Conservation (phyloP, 495 filamentous ascomycete species). For the Penicillium atrosanguineum region DNA sequence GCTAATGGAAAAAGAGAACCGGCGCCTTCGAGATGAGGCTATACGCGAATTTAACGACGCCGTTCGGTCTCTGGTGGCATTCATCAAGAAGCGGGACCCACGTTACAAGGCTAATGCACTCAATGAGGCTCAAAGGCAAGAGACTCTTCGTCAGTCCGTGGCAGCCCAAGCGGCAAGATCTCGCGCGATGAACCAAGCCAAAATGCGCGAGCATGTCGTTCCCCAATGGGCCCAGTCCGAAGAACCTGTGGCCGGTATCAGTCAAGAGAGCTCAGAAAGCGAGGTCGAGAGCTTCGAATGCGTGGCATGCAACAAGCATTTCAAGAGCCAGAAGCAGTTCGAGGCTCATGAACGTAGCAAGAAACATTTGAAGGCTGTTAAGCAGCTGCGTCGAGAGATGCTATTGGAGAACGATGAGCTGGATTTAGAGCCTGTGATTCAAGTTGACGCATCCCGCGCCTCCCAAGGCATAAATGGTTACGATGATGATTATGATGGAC, state of each 20-base stretch:
- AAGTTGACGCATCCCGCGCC: background rate
- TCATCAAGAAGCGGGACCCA: conserved; percentile 91
- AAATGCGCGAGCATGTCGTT: conserved; percentile 59
- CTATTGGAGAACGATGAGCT: conserved; percentile 62
- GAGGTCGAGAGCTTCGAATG: conserved; percentile 73
- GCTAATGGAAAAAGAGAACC: conserved; percentile 95
- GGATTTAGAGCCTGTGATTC: conserved; percentile 15
- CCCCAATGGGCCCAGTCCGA: conserved; percentile 75
- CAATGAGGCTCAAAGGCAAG: conserved; percentile 77
- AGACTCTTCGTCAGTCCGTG: conserved; percentile 71
- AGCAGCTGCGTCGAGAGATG: conserved; percentile 80
- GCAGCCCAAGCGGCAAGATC: conserved; percentile 82
- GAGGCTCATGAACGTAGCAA: conserved; percentile 95
- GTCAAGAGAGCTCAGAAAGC: conserved; percentile 53
- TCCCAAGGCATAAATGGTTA: background rate
- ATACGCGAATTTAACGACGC: conserved; percentile 90
- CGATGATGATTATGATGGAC: background rate
- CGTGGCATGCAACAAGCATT: conserved; percentile 85
- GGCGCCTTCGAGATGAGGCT: conserved; percentile 74
- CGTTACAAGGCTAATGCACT: conserved; percentile 69
- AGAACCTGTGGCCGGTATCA: conserved; percentile 50
- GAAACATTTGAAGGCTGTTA: conserved; percentile 84
- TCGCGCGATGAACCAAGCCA: conserved; percentile 75
- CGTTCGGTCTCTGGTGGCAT: conserved; percentile 81
- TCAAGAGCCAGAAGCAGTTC: conserved; percentile 91